These are phyloP conservation scores for Boletus subcaerulescens DNA, from an alignment of 768 basidiomycete species.

Conservation along the genomic window DNA sequence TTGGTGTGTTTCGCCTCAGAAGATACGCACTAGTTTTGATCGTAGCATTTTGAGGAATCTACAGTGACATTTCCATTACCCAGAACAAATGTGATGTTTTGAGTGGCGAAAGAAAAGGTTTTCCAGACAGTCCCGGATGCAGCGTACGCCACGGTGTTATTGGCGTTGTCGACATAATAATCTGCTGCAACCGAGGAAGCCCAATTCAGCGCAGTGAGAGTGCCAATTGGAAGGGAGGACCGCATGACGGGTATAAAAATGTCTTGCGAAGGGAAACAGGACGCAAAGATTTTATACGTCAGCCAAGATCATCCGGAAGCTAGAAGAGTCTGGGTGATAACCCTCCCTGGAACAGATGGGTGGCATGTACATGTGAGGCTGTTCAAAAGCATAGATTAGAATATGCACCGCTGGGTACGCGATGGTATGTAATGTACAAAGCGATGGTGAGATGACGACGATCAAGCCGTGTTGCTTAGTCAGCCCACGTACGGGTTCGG, in stretches of 20 bases:
- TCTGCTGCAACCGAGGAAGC: not conserved
- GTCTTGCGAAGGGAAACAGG: no score
- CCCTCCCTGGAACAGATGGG: no score
- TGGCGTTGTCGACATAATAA: slow-evolving; percentile 15
- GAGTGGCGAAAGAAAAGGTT: slow-evolving; percentile 1
- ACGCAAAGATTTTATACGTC: not conserved
- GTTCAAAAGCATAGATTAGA: no score
- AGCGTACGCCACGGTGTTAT: slow-evolving; percentile 4
- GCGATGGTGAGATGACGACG: not conserved
- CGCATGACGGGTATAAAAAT: not conserved
- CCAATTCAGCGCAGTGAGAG: not conserved
- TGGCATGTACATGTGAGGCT: no score
- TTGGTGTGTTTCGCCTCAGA: no score
- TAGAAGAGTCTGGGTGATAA: not conserved
- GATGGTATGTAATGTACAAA: no score
- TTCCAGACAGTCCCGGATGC: not conserved
- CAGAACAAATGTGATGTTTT: not conserved
- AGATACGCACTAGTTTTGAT: slow-evolving; percentile 13
- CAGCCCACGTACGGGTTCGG: slow-evolving; percentile 17
- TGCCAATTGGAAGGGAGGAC: not conserved
- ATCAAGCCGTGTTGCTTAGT: slow-evolving; percentile 11
- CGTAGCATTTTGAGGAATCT: slow-evolving; percentile 14
- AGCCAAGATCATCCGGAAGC: not conserved
- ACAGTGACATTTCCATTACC: not conserved
- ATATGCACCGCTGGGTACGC: no score